Conservation (phyloP, 139 green algal species). For the Auxenochlorella protothecoides region DNA sequence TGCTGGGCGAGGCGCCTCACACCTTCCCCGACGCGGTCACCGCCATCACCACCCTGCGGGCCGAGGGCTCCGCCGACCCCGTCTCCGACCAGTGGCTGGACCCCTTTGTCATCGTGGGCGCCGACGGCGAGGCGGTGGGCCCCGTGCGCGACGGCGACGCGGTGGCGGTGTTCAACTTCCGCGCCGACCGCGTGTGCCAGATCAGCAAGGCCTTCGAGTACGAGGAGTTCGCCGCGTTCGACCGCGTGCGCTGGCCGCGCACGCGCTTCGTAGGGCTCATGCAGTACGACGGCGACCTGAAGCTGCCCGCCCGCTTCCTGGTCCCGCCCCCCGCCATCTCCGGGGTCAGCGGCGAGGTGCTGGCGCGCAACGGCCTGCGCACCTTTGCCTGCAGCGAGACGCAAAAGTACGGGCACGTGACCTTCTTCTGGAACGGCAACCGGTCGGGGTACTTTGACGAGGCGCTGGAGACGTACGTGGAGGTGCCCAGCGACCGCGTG, state of each 20-base stretch:
- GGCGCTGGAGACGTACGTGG: constrained; percentile 83
- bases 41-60: constrained; percentile 24
- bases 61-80: constrained; percentile 37
- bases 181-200: constrained; percentile 87
- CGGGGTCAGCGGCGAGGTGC: constrained; percentile 49
- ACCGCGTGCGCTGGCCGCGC: constrained; percentile 47
- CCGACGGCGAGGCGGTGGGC: constrained; percentile 58
- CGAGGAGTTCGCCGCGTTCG: constrained; percentile 63
- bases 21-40: constrained; percentile 49
- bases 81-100: constrained; percentile 75
- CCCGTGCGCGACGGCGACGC: constrained; percentile 49
- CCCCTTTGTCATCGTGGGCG: constrained; percentile 80
- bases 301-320: constrained; percentile 84
- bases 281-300: constrained; percentile 97
- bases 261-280: constrained; percentile 84
- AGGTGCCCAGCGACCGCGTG: constrained; percentile 80
- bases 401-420: constrained; percentile 85
- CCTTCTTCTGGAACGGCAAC: constrained; percentile 99
- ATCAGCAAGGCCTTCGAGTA: constrained; percentile 91
- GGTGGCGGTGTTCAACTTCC: constrained; percentile 86
- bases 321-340: constrained; percentile 70
- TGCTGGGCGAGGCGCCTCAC: constrained; percentile 80
- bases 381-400: constrained; percentile 94
- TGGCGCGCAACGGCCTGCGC: constrained; percentile 69
- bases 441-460: constrained; percentile 84